Percentiles rank a stretch among this genome's conserved stretches.
phyloP scores from a whole-genome alignment of 192 early-diverging fungal species.

The Coemansia sp. region DNA sequence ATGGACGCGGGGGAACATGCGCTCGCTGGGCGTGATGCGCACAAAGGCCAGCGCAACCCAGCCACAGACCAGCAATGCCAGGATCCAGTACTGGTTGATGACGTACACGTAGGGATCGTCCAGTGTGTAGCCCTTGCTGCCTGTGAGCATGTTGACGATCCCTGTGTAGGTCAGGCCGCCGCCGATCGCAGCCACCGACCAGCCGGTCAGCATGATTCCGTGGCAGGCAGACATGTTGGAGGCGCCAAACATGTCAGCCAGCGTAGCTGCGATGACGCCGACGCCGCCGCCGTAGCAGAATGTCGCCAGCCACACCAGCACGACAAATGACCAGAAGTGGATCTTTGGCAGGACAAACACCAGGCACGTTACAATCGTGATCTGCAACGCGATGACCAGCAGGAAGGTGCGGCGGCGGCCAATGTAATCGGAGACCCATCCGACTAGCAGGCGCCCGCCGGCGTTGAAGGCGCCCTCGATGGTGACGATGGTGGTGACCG shows the following conservation, averaged over 20 bases:
- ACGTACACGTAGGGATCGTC: conserved; percentile 58
- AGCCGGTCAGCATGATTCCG: conserved; percentile 75
- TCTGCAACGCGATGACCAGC: conserved; percentile 61
- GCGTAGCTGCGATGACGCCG: conserved; percentile 71
- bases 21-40: conserved; percentile 63
- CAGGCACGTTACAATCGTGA: conserved; percentile 60
- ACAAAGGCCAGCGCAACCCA: conserved; percentile 61
- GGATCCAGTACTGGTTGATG: conserved; percentile 72
- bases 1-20: conserved; percentile 63
- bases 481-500: conserved; percentile 55
- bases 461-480: conserved; percentile 66
- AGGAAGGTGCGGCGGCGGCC: conserved; percentile 71
- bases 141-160: conserved; percentile 57
- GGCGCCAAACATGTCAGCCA: conserved; percentile 81
- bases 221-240: conserved; percentile 73
- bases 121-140: conserved; percentile 43
- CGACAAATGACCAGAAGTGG: conserved; percentile 61
- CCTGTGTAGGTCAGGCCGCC: conserved; percentile 70
- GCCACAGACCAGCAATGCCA: conserved; percentile 60
- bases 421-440: conserved; percentile 59
- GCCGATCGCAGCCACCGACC: conserved; percentile 72
- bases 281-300: conserved; percentile 77
- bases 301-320: conserved; percentile 64
- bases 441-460: conserved; percentile 58
- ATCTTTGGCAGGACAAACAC: conserved; percentile 57